phyloP scores from a whole-genome alignment of 192 early-diverging fungal species.

The Podila clonocystis region DNA sequence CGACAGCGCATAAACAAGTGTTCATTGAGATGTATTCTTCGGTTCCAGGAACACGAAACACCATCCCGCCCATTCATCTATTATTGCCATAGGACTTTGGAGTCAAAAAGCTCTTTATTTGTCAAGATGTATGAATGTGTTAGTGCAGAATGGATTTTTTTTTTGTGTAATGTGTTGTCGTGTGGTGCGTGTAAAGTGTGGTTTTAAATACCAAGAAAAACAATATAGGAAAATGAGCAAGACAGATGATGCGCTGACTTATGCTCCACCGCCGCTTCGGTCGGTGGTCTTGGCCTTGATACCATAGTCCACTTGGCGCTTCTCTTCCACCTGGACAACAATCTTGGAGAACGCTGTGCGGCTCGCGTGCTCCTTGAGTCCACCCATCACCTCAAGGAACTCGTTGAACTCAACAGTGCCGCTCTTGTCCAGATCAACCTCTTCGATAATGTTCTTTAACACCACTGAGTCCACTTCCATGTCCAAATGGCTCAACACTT shows the following conservation, averaged over 20 bases:
- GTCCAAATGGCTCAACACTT: constrained; percentile 63
- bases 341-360: constrained; percentile 58
- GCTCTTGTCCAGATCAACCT: constrained; percentile 64
- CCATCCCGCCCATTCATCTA: no score
- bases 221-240: not conserved
- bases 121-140: no score
- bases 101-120: no score
- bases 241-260: not conserved
- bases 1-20: no score
- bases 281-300: constrained; percentile 50
- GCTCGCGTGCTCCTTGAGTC: constrained; percentile 64
- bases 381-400: constrained; percentile 75
- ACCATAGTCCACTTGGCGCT: constrained; percentile 43
- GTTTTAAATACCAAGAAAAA: not conserved
- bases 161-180: no score
- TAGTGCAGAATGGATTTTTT: no score
- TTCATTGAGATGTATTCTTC: no score
- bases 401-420: constrained; percentile 75
- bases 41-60: no score
- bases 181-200: no score
- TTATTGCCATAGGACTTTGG: no score
- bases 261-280: constrained; percentile 49
- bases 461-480: constrained; percentile 59
- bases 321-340: constrained; percentile 32
- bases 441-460: constrained; percentile 60